Evolutionary conservation across 2,329 filamentous ascomycete genomes (phyloP).

Genomic region (Sporothrix protearum): DNA sequence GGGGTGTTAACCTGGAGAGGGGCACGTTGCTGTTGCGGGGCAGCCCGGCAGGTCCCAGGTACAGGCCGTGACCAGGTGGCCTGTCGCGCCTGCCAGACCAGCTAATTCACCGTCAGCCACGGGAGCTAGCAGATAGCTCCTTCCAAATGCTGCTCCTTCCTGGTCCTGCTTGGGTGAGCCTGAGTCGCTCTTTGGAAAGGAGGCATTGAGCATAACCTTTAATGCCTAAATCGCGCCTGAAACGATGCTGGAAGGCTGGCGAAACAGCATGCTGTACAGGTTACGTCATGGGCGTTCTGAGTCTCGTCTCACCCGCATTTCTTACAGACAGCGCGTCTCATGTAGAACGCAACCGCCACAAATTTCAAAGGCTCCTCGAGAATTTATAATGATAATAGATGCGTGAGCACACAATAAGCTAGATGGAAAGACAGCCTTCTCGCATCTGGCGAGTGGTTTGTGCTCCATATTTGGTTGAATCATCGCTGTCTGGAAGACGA

Average conservation of each 20-base stretch:
- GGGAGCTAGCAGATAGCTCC: neutral
- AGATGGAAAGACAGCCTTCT: no score
- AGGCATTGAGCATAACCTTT: conserved; percentile 19
- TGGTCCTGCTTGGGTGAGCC: neutral
- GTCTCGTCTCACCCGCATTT: neutral
- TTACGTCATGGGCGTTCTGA: conserved; percentile 2
- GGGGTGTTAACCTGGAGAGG: conserved; percentile 26
- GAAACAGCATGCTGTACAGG: neutral
- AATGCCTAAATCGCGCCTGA: conserved; percentile 30
- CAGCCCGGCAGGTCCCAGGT: conserved; percentile 23
- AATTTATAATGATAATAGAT: no score
- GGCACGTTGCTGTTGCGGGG: conserved; percentile 30
- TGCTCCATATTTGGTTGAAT: no score
- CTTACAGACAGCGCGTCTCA: neutral
- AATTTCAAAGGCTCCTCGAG: no score
- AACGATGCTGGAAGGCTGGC: conserved; percentile 27
- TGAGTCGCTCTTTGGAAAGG: neutral
- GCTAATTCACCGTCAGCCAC: neutral
- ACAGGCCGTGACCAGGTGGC: neutral
- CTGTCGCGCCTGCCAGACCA: neutral
- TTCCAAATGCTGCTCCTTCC: neutral
- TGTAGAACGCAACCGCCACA: no score
- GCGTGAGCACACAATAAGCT: no score
- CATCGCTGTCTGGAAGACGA: no score
- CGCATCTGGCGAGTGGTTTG: no score